Base-by-base conservation (phyloP, 306 rosid species). In the Gastrolobium bilobum region DNA sequence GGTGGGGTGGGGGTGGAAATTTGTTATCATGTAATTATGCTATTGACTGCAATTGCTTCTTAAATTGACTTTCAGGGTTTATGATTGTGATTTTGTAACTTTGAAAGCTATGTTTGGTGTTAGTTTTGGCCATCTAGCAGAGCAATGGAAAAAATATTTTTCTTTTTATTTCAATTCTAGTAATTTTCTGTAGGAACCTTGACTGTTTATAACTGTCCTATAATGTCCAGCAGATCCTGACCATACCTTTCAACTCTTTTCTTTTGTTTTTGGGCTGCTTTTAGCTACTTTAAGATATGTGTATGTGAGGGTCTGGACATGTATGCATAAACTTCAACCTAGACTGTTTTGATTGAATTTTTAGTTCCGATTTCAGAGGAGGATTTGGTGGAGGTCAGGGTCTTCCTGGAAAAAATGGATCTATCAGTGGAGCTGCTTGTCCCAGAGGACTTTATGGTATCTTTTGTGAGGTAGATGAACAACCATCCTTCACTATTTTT, bases 361-460 rank as follows among this genome's bases (percentile, higher is more conserved):
- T 71, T 44, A 59, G 43, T 73, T 67, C 68, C 72, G 60, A 65
- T 86, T 62, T 68, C 91, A 94, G 98, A 83, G 98, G 97, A 79
- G 98, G 98, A 71, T 47, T 76, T 40, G 97, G 98, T 78, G 92
- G 92, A 84, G 97, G 92, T 61, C 90, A 80, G 67, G 98, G 97
- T 78, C 88, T 76, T 84, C 83, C 87, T 54, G 98, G 98, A 40
- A 86, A 91, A 80, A 92, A 92, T 68, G 98, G 98, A 47, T 88
- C 97, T 33, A 70, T 91, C 73, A 90, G 92, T 73, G 98, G 97
- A 85, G 82, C 60, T 81, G 87, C 90, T 71, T 94, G 98, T 69
- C 98, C 98, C 15, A 80, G 76, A 83, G 98, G 98, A 83, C 94
- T 94, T 26, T 92, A 86, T 77, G 97, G 98, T 51, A 87, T 89